phyloP scores from a whole-genome alignment of 108 stramenopile species.

The Cyclotella atomus region DNA sequence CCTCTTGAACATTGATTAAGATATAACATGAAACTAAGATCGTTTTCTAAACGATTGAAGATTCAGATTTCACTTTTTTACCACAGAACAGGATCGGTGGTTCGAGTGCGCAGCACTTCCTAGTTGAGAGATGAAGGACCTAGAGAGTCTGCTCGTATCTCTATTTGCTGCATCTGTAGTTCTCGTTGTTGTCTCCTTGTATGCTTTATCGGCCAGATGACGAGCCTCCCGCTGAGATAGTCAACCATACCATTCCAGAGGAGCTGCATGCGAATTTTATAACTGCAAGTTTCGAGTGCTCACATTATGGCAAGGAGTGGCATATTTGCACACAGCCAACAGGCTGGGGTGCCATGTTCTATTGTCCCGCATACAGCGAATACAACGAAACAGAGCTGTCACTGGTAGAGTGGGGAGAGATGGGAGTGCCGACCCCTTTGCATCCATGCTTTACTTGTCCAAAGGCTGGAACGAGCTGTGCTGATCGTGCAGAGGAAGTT shows the following conservation, averaged over 20 bases:
- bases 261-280: neutral
- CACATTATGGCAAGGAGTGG: neutral
- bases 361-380: neutral
- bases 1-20: too few relatives aligned
- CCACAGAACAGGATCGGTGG: too few relatives aligned
- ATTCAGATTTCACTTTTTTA: too few relatives aligned
- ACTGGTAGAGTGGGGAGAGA: neutral
- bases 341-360: conserved; percentile 4
- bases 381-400: neutral
- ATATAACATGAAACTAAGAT: too few relatives aligned
- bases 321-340: neutral
- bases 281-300: neutral
- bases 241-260: neutral
- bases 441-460: neutral
- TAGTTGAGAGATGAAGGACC: too few relatives aligned
- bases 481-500: neutral
- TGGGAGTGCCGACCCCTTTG: neutral
- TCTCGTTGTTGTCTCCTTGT: too few relatives aligned
- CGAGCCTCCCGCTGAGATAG: too few relatives aligned
- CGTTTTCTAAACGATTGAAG: too few relatives aligned
- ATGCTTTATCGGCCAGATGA: too few relatives aligned
- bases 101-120: too few relatives aligned
- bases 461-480: neutral
- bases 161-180: too few relatives aligned
- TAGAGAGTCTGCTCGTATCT: too few relatives aligned